Evolutionary conservation across 2,329 filamentous ascomycete genomes (phyloP).

Genomic region (Zarea fungicola): DNA sequence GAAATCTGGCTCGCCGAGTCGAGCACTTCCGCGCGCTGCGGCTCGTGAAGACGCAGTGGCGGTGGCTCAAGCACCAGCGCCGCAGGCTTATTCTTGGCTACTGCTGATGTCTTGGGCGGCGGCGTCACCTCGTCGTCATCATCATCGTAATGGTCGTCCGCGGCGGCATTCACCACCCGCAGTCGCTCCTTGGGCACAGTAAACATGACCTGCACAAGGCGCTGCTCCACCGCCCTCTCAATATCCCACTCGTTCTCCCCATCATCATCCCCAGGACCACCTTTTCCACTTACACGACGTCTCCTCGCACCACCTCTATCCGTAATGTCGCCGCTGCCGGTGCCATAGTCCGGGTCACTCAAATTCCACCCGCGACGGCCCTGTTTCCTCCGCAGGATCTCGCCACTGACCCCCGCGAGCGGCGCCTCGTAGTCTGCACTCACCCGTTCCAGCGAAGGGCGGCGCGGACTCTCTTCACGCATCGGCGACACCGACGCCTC

Average conservation of each 20-base stretch:
- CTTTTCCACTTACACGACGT: slow-evolving; percentile 24
- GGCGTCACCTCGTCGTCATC: slow-evolving; percentile 22
- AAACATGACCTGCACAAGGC: slow-evolving; percentile 81
- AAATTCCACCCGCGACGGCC: slow-evolving; percentile 51
- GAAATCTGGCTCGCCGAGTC: slow-evolving; percentile 29
- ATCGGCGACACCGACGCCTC: slow-evolving; percentile 20
- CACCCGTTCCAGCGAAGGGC: slow-evolving; percentile 28
- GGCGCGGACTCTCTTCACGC: slow-evolving; percentile 24
- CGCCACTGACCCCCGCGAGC: slow-evolving; percentile 39
- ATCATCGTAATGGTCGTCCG: slow-evolving; percentile 26
- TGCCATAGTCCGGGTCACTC: slow-evolving; percentile 18
- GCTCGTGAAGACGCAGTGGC: slow-evolving; percentile 10
- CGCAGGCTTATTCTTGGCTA: neutral
- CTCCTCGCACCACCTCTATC: slow-evolving; percentile 9
- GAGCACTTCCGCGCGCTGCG: slow-evolving; percentile 35
- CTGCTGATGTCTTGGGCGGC: neutral
- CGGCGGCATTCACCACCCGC: slow-evolving; percentile 80
- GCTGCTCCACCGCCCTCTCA: slow-evolving; percentile 63
- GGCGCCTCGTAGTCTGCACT: slow-evolving; percentile 40
- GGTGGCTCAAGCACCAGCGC: slow-evolving; percentile 4
- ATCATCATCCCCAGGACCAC: slow-evolving; percentile 18
- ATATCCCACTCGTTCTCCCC: slow-evolving; percentile 72
- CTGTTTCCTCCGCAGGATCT: slow-evolving; percentile 50
- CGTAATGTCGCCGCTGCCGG: slow-evolving; percentile 23
- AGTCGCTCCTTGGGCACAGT: slow-evolving; percentile 84